Conservation (phyloP, 1,284 basidiomycete genomes). For the Athelia sp. region DNA sequence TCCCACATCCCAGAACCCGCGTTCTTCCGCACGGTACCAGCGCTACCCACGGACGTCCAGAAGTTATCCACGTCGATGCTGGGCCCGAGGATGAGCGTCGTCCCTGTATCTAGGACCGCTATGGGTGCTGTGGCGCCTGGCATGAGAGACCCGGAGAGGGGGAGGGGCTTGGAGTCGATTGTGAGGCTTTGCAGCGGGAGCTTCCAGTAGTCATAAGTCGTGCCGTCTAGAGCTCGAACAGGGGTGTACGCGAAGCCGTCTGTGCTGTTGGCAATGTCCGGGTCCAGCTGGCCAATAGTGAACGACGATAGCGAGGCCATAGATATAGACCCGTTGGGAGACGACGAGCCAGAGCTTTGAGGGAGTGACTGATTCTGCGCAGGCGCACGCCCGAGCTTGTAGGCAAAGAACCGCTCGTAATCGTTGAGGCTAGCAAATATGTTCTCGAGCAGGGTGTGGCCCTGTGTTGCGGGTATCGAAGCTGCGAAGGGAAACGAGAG, state of each 20-base stretch:
- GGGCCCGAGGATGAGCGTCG: conserved; percentile 53
- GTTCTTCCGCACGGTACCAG: conserved; percentile 33
- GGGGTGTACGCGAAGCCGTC: conserved; percentile 33
- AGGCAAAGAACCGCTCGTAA: conserved; percentile 42
- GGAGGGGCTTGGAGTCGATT: conserved; percentile 34
- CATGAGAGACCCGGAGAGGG: conserved; percentile 43
- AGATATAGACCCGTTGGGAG: too few relatives aligned
- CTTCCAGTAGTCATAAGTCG: conserved; percentile 55
- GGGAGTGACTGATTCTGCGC: conserved; percentile 7
- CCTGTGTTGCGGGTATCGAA: conserved; percentile 38
- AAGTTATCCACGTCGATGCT: conserved; percentile 44
- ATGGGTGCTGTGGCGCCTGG: conserved; percentile 36
- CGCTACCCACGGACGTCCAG: conserved; percentile 39
- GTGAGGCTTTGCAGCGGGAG: conserved; percentile 41
- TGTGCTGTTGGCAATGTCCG: conserved; percentile 28
- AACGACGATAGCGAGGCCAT: conserved; percentile 37
- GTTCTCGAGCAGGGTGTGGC: conserved; percentile 44
- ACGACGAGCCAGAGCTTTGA: conserved; percentile 13
- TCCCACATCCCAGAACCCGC: conserved; percentile 38
- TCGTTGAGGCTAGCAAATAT: conserved; percentile 39
- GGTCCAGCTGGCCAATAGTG: conserved; percentile 46
- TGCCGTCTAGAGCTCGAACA: conserved; percentile 33
- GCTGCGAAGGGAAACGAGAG: conserved; percentile 46
- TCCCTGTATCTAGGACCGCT: conserved; percentile 54
- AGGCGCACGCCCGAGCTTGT: conserved; percentile 38